Conservation (phyloP, 176 grass and related monocot genomes). For the Coix lacrymajobi region DNA sequence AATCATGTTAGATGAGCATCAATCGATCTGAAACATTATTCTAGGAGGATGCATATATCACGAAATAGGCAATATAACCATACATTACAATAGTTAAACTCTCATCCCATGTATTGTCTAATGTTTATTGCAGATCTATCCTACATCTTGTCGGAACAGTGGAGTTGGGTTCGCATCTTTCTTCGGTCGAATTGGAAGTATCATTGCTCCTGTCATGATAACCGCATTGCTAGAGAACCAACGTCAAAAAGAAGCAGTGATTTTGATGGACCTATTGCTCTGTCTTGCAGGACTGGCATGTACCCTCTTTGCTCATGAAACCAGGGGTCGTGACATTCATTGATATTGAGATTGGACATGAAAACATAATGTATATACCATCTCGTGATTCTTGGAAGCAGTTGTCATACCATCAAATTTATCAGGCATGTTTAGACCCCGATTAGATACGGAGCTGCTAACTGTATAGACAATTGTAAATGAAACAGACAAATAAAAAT, state of each 20-base stretch:
- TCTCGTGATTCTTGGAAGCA: not conserved
- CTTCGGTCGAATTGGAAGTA: slow-evolving; percentile 36
- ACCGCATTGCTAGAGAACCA: slow-evolving; percentile 41
- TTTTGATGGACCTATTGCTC: slow-evolving; percentile 37
- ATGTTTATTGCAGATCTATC: slow-evolving; percentile 42
- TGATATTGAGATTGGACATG: not conserved
- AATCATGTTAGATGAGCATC: not conserved
- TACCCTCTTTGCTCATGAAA: slow-evolving; percentile 41
- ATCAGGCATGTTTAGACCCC: not conserved
- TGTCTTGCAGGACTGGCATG: slow-evolving; percentile 31
- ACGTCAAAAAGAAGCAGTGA: slow-evolving; percentile 37
- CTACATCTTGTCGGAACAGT: slow-evolving; percentile 49
- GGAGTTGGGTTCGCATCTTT: slow-evolving; percentile 27
- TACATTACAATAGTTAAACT: not conserved
- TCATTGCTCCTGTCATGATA: slow-evolving; percentile 33
- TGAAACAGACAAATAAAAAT: not conserved
- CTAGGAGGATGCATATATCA: not conserved
- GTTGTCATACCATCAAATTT: not conserved
- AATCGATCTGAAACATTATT: not conserved
- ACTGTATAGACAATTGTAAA: not conserved
- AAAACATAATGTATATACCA: not conserved
- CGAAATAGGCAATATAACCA: not conserved
- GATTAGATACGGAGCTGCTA: not conserved
- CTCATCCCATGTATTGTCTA: not conserved
- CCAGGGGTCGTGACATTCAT: slow-evolving; percentile 34